These are phyloP conservation scores for Meira miltonrushii DNA, from an alignment of 1,284 basidiomycete species.

Conservation along the genomic window DNA sequence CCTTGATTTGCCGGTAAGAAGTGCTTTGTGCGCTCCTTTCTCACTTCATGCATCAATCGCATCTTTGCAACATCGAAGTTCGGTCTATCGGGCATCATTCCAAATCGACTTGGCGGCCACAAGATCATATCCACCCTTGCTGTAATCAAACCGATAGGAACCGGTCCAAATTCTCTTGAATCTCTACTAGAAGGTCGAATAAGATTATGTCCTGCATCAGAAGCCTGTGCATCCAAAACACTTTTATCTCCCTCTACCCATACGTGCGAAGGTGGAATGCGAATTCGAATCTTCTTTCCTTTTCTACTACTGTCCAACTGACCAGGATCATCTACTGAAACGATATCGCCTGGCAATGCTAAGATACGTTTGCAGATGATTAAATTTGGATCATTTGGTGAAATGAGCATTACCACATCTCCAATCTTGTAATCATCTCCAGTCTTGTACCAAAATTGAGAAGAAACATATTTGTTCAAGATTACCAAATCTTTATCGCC, in stretches of 20 bases:
- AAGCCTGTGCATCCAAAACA: slow-evolving; percentile 12
- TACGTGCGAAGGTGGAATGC: slow-evolving; percentile 47
- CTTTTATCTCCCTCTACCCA: slow-evolving; percentile 59
- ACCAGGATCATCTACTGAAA: slow-evolving; percentile 30
- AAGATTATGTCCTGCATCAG: slow-evolving; percentile 14
- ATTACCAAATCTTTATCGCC: slow-evolving; percentile 6
- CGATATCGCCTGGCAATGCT: slow-evolving; percentile 57
- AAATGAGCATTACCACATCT: slow-evolving; percentile 58
- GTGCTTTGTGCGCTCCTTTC: not conserved
- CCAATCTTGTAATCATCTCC: slow-evolving; percentile 49
- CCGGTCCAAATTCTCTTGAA: slow-evolving; percentile 57
- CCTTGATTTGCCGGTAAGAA: not conserved
- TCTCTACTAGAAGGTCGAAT: slow-evolving; percentile 42
- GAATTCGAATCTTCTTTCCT: slow-evolving; percentile 27
- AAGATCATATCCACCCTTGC: slow-evolving; percentile 54
- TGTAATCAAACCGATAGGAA: slow-evolving; percentile 56
- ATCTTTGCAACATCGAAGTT: not conserved
- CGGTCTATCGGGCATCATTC: slow-evolving; percentile 22
- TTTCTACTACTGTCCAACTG: not conserved
- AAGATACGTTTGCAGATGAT: slow-evolving; percentile 59
- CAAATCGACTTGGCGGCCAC: slow-evolving; percentile 53
- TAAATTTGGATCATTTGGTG: slow-evolving; percentile 55
- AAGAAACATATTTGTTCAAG: slow-evolving; percentile 1
- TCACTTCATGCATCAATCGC: not conserved
- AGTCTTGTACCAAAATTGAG: not conserved